Evolutionary conservation across 2,329 filamentous ascomycete species (phyloP).

Genomic region (Colletotrichum sp.): DNA sequence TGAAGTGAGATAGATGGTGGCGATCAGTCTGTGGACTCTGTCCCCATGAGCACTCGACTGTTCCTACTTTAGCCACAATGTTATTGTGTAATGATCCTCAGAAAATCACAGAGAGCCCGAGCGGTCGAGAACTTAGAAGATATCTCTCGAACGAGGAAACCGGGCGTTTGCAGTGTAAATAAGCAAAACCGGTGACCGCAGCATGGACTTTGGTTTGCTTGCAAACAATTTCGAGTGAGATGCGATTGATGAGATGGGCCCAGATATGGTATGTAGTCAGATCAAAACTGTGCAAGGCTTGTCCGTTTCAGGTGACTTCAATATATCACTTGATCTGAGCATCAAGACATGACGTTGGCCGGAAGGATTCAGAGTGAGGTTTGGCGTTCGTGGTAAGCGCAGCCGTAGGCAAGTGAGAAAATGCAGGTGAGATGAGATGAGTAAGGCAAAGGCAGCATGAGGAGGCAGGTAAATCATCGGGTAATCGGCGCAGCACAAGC

Average conservation of each 20-base stretch:
- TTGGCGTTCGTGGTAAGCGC: neutral
- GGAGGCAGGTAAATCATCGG: constrained; percentile 2
- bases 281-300: neutral
- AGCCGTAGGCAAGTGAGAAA: neutral
- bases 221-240: neutral
- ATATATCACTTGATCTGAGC: neutral
- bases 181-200: too few relatives aligned
- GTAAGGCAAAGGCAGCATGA: neutral
- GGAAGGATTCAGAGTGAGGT: neutral
- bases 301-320: neutral
- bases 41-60: neutral
- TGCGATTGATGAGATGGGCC: neutral
- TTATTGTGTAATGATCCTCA: neutral
- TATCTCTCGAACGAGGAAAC: too few relatives aligned
- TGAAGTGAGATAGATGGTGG: neutral
- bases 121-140: too few relatives aligned
- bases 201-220: neutral
- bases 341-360: neutral
- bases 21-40: neutral
- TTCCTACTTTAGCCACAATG: neutral
- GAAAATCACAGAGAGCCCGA: too few relatives aligned
- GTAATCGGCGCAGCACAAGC: constrained; percentile 1
- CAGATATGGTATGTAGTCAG: neutral
- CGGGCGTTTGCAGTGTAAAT: too few relatives aligned
- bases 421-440: neutral